These are phyloP conservation scores for Botryosphaeria dothidea DNA, from an alignment of 2,329 filamentous ascomycete species.

Conservation along the genomic window DNA sequence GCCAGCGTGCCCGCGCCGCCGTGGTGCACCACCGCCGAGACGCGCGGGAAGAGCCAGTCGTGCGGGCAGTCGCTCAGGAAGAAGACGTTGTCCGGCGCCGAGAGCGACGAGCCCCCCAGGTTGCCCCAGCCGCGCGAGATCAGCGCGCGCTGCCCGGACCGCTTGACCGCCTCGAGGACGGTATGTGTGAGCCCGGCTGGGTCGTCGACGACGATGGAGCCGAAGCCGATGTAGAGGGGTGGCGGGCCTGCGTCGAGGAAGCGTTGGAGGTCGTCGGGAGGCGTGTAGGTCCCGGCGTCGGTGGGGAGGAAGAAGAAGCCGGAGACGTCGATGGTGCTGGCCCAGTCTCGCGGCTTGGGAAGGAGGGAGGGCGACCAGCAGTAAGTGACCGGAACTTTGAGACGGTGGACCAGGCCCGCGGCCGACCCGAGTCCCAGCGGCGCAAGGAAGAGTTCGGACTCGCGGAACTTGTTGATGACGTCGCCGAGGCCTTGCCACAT, in stretches of 20 bases:
- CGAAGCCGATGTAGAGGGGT: slow-evolving; percentile 75
- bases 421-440: slow-evolving; percentile 38
- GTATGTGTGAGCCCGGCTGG: slow-evolving; percentile 67
- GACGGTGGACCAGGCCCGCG: slow-evolving; percentile 61
- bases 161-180: slow-evolving; percentile 66
- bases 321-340: slow-evolving; percentile 67
- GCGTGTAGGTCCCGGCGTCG: slow-evolving; percentile 60
- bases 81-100: slow-evolving; percentile 58
- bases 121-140: slow-evolving; percentile 78
- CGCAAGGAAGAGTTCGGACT: slow-evolving; percentile 61
- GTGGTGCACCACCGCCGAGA: slow-evolving; percentile 15
- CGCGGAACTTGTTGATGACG: slow-evolving; percentile 72
- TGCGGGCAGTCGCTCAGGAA: slow-evolving; percentile 75
- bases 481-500: slow-evolving; percentile 67
- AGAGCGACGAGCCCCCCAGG: slow-evolving; percentile 49
- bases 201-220: slow-evolving; percentile 74
- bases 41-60: slow-evolving; percentile 66
- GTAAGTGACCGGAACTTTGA: slow-evolving; percentile 59
- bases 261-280: slow-evolving; percentile 53
- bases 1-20: slow-evolving; percentile 76
- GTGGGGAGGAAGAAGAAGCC: slow-evolving; percentile 78
- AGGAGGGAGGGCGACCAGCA: slow-evolving; percentile 62
- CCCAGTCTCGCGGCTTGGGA: slow-evolving; percentile 69
- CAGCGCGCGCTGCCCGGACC: slow-evolving; percentile 54
- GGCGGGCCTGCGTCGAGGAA: slow-evolving; percentile 46